Evolutionary conservation across 768 basidiomycete species (phyloP).

Genomic region (Pleurotus eryngii): DNA sequence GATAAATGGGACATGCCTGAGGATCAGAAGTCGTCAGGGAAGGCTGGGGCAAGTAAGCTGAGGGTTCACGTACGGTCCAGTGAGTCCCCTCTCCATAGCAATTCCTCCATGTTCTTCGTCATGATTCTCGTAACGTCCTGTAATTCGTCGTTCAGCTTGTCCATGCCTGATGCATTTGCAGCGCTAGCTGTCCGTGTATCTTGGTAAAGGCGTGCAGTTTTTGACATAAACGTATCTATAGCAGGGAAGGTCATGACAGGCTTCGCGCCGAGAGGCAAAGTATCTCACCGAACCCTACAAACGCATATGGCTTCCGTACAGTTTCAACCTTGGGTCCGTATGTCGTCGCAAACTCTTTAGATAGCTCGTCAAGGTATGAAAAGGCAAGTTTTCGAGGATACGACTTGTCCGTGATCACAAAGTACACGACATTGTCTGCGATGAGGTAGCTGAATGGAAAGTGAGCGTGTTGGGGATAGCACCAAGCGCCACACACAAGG

Average conservation of each 20-base stretch:
- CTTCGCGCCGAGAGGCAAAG: not conserved
- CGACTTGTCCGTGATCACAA: constrained; percentile 94
- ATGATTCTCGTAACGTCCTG: constrained; percentile 99
- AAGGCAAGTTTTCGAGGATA: constrained; percentile 97
- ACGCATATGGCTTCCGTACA: constrained; percentile 96
- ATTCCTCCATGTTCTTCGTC: constrained; percentile 99
- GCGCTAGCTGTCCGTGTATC: constrained; percentile 87
- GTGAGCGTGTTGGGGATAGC: constrained; percentile 8
- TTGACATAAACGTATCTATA: constrained; percentile 97
- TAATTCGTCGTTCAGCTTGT: constrained; percentile 91
- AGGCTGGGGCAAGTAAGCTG: not conserved
- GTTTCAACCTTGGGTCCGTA: constrained; percentile 93
- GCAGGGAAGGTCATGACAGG: not conserved
- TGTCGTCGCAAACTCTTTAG: constrained; percentile 90
- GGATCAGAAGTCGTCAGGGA: not conserved
- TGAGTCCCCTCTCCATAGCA: constrained; percentile 97
- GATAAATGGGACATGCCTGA: constrained; percentile 97
- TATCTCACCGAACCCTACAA: constrained; percentile 86
- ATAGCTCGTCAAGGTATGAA: constrained; percentile 94
- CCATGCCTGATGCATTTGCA: constrained; percentile 62
- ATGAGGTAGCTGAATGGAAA: constrained; percentile 79
- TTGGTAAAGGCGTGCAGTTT: constrained; percentile 91
- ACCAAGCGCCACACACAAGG: constrained; percentile 2
- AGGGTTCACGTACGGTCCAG: constrained; percentile 73
- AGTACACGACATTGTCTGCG: constrained; percentile 88